Conservation (phyloP, 225 moss, liverwort and hornwort genomes). For the Straminergon stramineum region DNA sequence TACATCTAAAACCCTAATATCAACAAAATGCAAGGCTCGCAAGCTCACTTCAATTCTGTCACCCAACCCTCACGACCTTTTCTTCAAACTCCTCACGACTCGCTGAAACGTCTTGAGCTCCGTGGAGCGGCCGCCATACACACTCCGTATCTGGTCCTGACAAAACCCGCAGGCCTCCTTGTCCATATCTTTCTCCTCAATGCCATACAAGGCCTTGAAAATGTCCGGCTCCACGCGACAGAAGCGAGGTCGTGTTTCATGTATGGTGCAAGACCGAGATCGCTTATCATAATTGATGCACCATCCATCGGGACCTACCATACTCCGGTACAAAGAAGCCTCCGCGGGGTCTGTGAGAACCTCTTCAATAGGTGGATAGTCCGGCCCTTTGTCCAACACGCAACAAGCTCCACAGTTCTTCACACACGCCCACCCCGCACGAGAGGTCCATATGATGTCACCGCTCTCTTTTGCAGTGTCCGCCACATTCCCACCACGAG, state of each 20-base stretch:
- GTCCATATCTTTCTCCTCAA: constrained; percentile 39
- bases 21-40: not conserved
- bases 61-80: not conserved
- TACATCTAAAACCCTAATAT: not conserved
- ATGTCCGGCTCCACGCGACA: constrained; percentile 45
- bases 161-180: constrained; percentile 47
- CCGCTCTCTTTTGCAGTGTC: not conserved
- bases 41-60: not conserved
- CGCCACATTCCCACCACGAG: not conserved
- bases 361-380: constrained; percentile 46
- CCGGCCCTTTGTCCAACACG: constrained; percentile 47
- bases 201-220: constrained; percentile 37
- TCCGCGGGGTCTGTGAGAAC: constrained; percentile 34
- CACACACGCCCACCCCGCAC: constrained; percentile 50
- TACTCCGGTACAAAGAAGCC: constrained; percentile 32
- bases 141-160: constrained; percentile 49
- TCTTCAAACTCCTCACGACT: constrained; percentile 32
- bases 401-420: constrained; percentile 60
- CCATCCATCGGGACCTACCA: constrained; percentile 49
- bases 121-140: constrained; percentile 54
- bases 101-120: constrained; percentile 51
- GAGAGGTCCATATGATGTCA: constrained; percentile 30
- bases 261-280: constrained; percentile 35
- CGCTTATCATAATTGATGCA: constrained; percentile 45
- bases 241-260: constrained; percentile 42